Evolutionary conservation across 805 yeast species (phyloP), one percentile per base, ranked within the genome.

Genomic region (Sungouiozyma intestinalis): DNA sequence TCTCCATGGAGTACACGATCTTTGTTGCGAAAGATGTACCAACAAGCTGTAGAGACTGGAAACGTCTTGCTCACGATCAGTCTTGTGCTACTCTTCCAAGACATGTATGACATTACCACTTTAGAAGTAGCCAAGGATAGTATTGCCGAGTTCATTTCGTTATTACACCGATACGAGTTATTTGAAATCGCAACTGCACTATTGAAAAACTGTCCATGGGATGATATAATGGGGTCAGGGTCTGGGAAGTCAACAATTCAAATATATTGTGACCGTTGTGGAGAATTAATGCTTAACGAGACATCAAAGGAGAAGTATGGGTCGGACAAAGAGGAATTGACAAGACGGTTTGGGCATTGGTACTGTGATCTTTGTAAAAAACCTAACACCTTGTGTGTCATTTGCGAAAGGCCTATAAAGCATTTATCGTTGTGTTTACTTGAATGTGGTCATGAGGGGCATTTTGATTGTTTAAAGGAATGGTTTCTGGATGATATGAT

Each of bases 391-490:
- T 72, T 77, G n/a, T 88, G 97, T 60, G 70, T 79, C 20, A 74
- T 79, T 46, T 88, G 97, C 60, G 72, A 80, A 47, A 81, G 74
- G 54, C 85, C 94, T 0, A 68, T 88, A 52, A 76, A 74, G 49
- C 94, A 94, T 1, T 66, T 83, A 43, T 71, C 79, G 14, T 73
- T 83, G 14, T 72, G 66, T 46, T 64, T 68, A 46, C 58, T 82
- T 40, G 72, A 67, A 19, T 90, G 97, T 66, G 97, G 96, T 0
- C 97, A 90, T 60, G 69, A 78, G 43, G 87, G 90, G 1, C 97
- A 90, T 63, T 77, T 77, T 54, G 79, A 78, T 2, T 90, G 97
- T 65, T 65, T 86, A 53, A 69, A 71, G 45, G 70, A 73, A 32
- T 90, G 97, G 97, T 79, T 84, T 53, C 57, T 79, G 16, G 77